These are phyloP conservation scores for Cyberlindnera maritima DNA, from an alignment of 805 yeast species.

Conservation along the genomic window DNA sequence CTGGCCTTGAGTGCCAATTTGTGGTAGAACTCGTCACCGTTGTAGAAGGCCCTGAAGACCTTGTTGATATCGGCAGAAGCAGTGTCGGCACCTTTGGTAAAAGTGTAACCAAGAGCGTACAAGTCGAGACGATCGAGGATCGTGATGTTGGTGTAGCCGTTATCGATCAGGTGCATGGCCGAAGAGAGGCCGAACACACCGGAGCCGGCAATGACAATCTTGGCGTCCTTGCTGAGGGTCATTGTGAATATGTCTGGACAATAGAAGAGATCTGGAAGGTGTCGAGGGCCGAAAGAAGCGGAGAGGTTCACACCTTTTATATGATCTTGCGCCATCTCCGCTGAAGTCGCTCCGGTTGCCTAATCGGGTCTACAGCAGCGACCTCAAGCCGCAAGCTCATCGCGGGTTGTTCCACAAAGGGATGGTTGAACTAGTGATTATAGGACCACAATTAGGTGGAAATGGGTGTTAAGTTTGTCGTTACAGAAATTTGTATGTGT, in stretches of 20 bases:
- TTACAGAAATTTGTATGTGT: too few species aligned
- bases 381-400: too few species aligned
- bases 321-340: neutral
- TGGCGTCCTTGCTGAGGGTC: slow-evolving; percentile 6
- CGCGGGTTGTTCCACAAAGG: too few species aligned
- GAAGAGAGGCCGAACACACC: slow-evolving; percentile 51
- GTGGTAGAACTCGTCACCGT: slow-evolving; percentile 34
- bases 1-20: slow-evolving; percentile 23
- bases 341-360: slow-evolving; percentile 5
- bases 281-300: neutral
- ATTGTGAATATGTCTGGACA: neutral
- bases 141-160: slow-evolving; percentile 37
- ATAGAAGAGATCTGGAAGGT: too few species aligned
- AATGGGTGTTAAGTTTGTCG: too few species aligned
- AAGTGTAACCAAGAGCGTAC: slow-evolving; percentile 27
- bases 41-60: slow-evolving; percentile 37
- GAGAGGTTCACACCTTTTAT: neutral
- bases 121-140: slow-evolving; percentile 37
- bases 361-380: neutral
- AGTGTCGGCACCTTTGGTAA: slow-evolving; percentile 38
- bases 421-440: too few species aligned
- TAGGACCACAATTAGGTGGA: too few species aligned
- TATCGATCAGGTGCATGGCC: slow-evolving; percentile 38
- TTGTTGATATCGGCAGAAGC: slow-evolving; percentile 42
- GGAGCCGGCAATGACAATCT: slow-evolving; percentile 43